Base-by-base conservation (phyloP, 495 filamentous ascomycete species). In the Hypoxylon trugodes region DNA sequence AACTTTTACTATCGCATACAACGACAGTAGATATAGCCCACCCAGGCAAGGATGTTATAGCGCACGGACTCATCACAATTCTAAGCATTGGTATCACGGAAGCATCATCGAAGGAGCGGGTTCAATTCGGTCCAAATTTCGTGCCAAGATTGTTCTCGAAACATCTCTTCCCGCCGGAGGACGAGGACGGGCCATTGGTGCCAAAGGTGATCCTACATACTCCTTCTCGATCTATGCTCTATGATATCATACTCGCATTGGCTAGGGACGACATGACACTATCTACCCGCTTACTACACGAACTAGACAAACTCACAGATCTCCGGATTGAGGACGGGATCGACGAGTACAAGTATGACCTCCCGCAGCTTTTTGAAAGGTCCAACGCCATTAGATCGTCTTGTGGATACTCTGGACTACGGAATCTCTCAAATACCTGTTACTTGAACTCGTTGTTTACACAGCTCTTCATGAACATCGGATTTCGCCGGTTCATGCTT, bases 381-480 rank as follows among this genome's bases (percentile, higher is more conserved):
- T 69, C 75, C 13, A 88, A 88, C 66, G 84, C 86, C 55, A 85
- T 95, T 26, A 84, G 92, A 58, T 87, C 91, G 1, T 73, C 84
- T 10, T 88, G 87, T 36, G 91, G 91, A 21, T 94, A 96, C 68
- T 86, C 90, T 13, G 95, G 95, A 2, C 74, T 99, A 2, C 82
- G 79, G 56, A 99, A 99, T 69, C 82, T 98, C 2, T 94, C 93
- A 4, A 97, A 97, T 70, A 98, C 95, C 5, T 99, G 95, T 77
- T 99, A 99, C 71, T 81, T 98, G 73, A 98, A 98, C 75, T 98
- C 95, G 0, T 81, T 99, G 3, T 84, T 98, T 59, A 95, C 92
- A 1, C 96, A 98, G 70, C 87, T 99, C 1, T 99, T 96, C 79
- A 97, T 97, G 93, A 98, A 99, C 69, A 74, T 90, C 30, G 82